A percentile compares a stretch with the other conserved stretches of the same genome.
Conservation (phyloP, 768 basidiomycete genomes). For the Suillus americanus region DNA sequence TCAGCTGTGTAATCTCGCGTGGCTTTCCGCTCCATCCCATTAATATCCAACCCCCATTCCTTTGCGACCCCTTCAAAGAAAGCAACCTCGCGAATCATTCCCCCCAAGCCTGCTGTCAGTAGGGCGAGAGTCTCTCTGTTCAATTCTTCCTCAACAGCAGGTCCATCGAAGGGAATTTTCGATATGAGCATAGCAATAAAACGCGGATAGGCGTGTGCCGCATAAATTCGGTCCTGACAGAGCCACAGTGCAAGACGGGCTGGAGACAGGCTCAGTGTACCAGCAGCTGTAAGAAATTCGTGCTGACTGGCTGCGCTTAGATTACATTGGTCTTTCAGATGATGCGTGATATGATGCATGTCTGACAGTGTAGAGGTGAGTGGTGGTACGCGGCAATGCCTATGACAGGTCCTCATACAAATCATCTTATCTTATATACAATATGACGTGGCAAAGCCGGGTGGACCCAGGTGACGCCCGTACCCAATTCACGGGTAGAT, state of each 20-base stretch:
- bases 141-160: constrained; percentile 5
- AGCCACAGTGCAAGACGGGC: constrained; percentile 60
- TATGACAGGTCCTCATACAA: not conserved
- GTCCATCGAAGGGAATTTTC: constrained; percentile 45
- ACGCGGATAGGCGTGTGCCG: constrained; percentile 70
- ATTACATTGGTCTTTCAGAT: constrained; percentile 39
- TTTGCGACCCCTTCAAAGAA: constrained; percentile 60
- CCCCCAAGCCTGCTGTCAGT: constrained; percentile 53
- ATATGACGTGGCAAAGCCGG: too few relatives aligned
- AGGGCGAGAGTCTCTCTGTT: constrained; percentile 41
- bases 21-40: constrained; percentile 52
- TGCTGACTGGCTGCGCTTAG: constrained; percentile 47
- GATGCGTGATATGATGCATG: constrained; percentile 11
- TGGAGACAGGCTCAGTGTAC: constrained; percentile 47
- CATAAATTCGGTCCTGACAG: constrained; percentile 73
- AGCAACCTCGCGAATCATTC: constrained; percentile 54
- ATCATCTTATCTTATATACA: not conserved
- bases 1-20: constrained; percentile 74
- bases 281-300: constrained; percentile 59
- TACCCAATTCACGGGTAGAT: too few relatives aligned
- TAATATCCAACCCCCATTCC: constrained; percentile 45
- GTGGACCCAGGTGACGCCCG: too few relatives aligned
- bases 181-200: constrained; percentile 68
- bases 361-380: not conserved
- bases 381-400: not conserved